These are phyloP conservation scores for Helicocarpus griseus DNA, from an alignment of 2,329 filamentous ascomycete genomes.

Conservation along the genomic window DNA sequence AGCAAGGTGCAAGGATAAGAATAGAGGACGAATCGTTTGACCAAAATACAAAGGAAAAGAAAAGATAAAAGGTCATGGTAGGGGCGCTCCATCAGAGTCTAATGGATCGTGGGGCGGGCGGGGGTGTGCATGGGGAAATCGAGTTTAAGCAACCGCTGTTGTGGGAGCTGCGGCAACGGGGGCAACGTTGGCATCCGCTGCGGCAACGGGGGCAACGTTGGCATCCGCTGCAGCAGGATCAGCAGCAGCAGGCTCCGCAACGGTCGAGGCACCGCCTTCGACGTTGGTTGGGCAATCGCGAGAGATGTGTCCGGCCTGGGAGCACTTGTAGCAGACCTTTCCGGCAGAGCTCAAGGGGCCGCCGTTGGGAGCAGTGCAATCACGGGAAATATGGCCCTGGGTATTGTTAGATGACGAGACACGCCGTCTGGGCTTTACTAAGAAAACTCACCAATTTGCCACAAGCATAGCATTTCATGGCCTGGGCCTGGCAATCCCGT, in stretches of 20 bases:
- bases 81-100: neutral
- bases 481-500: constrained; percentile 94
- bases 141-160: constrained; percentile 11
- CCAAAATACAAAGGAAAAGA: constrained; percentile 12
- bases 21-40: constrained; percentile 15
- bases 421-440: neutral
- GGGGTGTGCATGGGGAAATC: neutral
- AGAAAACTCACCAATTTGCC: constrained; percentile 65
- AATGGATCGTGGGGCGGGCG: neutral
- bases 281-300: constrained; percentile 78
- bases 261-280: constrained; percentile 13
- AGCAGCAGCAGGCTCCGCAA: constrained; percentile 16
- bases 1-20: constrained; percentile 8
- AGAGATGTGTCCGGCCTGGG: constrained; percentile 90
- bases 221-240: constrained; percentile 13
- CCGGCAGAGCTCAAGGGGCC: constrained; percentile 90
- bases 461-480: constrained; percentile 97
- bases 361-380: constrained; percentile 95
- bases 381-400: constrained; percentile 74
- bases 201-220: constrained; percentile 24
- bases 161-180: constrained; percentile 32
- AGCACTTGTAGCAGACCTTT: constrained; percentile 98
- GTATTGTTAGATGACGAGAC: constrained; percentile 9
- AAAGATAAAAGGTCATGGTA: neutral
- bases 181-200: constrained; percentile 15